phyloP scores from a whole-genome alignment of 495 filamentous ascomycete genomes.

The Annulohypoxylon maeteangense region DNA sequence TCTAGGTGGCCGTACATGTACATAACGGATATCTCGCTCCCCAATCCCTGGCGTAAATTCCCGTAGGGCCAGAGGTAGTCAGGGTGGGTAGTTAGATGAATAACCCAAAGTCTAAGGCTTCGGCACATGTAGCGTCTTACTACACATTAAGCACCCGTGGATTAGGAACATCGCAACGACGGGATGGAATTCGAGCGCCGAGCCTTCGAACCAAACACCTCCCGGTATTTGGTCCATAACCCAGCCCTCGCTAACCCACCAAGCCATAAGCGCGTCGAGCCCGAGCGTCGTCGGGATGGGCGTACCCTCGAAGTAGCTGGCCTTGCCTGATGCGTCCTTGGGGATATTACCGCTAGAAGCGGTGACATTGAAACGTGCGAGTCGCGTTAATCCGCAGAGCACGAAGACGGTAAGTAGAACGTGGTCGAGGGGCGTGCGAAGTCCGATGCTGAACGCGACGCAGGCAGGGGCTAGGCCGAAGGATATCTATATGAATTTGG shows the following conservation, averaged over 20 bases:
- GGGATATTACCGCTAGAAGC: slow-evolving; percentile 74
- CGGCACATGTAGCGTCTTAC: slow-evolving; percentile 94
- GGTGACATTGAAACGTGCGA: slow-evolving; percentile 98
- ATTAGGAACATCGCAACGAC: slow-evolving; percentile 80
- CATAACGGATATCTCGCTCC: neutral
- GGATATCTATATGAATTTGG: slow-evolving; percentile 72
- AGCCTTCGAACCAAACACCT: slow-evolving; percentile 72
- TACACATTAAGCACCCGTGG: slow-evolving; percentile 92
- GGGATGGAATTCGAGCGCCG: slow-evolving; percentile 86
- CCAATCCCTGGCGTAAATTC: neutral
- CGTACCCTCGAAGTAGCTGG: slow-evolving; percentile 94
- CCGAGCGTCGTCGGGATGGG: slow-evolving; percentile 90
- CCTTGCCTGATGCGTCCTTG: slow-evolving; percentile 91
- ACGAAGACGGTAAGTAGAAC: slow-evolving; percentile 89
- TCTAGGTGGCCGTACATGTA: neutral
- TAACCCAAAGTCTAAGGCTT: slow-evolving; percentile 71
- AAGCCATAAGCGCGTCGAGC: slow-evolving; percentile 86
- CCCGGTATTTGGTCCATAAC: slow-evolving; percentile 78
- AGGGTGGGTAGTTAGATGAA: neutral
- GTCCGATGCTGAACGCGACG: slow-evolving; percentile 87
- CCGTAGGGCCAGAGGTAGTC: no score
- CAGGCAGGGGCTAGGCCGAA: slow-evolving; percentile 92
- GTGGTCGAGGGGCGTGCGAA: slow-evolving; percentile 88
- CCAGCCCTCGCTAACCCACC: slow-evolving; percentile 85
- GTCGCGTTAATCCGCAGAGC: slow-evolving; percentile 90